These are phyloP conservation scores for Dothidotthia symphoricarpi DNA, from an alignment of 2,329 filamentous ascomycete species.

Conservation along the genomic window DNA sequence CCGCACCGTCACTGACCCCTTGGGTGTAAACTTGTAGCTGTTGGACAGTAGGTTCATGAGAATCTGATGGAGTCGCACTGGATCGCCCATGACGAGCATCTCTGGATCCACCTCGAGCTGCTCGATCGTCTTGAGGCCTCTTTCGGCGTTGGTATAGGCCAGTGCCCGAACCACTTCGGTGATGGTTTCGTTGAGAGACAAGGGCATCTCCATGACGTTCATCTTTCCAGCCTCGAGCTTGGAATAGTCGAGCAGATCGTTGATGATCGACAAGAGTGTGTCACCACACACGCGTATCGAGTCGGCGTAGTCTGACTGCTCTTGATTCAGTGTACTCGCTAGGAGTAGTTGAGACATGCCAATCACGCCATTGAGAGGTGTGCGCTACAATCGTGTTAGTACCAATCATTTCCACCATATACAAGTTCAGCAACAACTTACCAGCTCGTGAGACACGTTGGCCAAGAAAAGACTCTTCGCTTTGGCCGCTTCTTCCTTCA, in stretches of 20 bases:
- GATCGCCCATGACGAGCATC: slow-evolving; percentile 53
- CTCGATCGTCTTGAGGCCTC: slow-evolving; percentile 59
- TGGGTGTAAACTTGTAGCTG: slow-evolving; percentile 89
- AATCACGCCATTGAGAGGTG: slow-evolving; percentile 55
- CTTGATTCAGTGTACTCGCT: slow-evolving; percentile 54
- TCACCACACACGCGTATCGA: slow-evolving; percentile 64
- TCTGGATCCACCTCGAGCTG: slow-evolving; percentile 55
- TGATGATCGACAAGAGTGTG: slow-evolving; percentile 53
- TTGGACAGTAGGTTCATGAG: slow-evolving; percentile 84
- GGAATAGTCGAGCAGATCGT: slow-evolving; percentile 54
- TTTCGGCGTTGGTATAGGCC: slow-evolving; percentile 62
- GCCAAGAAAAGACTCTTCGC: slow-evolving; percentile 75
- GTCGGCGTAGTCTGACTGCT: slow-evolving; percentile 63
- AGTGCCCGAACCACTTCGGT: slow-evolving; percentile 63
- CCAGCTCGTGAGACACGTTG: slow-evolving; percentile 58
- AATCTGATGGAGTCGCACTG: slow-evolving; percentile 53
- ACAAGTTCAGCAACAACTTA: background rate
- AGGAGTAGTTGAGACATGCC: slow-evolving; percentile 63
- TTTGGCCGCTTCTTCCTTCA: slow-evolving; percentile 79
- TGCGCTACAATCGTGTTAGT: slow-evolving; percentile 29
- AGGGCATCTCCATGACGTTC: slow-evolving; percentile 59
- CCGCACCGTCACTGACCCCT: slow-evolving; percentile 80
- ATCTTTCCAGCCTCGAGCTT: slow-evolving; percentile 56
- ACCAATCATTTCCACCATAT: slow-evolving; percentile 31
- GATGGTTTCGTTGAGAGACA: slow-evolving; percentile 58